phyloP scores from a whole-genome alignment of 148 eudicot species.

The Amaranthus cruentus region DNA sequence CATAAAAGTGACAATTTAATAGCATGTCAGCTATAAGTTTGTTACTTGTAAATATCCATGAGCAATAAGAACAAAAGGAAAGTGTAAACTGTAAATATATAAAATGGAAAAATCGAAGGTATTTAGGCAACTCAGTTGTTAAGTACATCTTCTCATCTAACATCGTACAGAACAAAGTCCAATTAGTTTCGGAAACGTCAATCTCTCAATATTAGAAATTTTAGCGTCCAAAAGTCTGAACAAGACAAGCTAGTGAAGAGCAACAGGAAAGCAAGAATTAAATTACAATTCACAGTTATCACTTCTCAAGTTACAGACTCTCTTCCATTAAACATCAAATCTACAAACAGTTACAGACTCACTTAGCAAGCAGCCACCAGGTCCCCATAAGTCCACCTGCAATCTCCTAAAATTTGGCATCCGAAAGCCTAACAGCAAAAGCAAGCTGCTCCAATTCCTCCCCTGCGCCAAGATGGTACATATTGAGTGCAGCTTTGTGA shows the following conservation, averaged over 20 bases:
- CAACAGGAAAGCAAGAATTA: not conserved
- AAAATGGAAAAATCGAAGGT: no score
- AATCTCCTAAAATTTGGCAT: conserved; percentile 64
- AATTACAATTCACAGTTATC: not conserved
- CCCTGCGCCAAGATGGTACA: conserved; percentile 39
- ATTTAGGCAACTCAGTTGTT: no score
- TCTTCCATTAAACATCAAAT: conserved; percentile 16
- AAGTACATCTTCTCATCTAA: no score
- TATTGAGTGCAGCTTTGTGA: conserved; percentile 6
- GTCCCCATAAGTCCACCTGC: conserved; percentile 85
- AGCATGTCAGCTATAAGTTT: not conserved
- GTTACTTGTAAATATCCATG: not conserved
- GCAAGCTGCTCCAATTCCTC: conserved; percentile 79
- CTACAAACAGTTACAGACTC: not conserved
- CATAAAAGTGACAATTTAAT: not conserved
- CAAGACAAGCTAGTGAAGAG: not conserved
- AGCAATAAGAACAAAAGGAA: not conserved
- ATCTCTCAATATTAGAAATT: not conserved
- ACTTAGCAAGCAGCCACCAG: conserved; percentile 60
- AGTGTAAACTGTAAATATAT: not conserved
- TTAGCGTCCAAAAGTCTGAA: not conserved
- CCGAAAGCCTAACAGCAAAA: conserved; percentile 55
- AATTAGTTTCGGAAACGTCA: no score
- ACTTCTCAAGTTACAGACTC: not conserved
- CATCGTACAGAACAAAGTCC: no score